phyloP scores from a whole-genome alignment of 202 grass and related monocot species.

The Carex arenaria region DNA sequence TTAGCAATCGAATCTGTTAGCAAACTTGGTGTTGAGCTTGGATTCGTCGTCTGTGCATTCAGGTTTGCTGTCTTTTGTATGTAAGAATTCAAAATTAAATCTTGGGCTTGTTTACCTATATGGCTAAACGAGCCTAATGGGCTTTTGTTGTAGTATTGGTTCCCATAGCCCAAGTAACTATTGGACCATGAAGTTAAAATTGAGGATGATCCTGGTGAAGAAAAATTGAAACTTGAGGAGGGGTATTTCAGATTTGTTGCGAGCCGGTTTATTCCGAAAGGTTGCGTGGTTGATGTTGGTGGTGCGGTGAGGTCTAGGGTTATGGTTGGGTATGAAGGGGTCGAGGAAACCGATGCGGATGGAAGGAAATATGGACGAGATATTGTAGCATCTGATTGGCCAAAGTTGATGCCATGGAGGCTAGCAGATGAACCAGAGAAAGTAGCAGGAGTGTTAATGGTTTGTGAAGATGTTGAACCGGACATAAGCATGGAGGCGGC shows the following conservation, averaged over 20 bases:
- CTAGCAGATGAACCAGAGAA: constrained; percentile 3
- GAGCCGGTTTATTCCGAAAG: constrained; percentile 8
- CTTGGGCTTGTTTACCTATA: constrained; percentile 20
- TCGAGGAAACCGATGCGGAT: constrained; percentile 28
- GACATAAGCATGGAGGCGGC: constrained; percentile 78
- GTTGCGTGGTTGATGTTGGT: constrained; percentile 68
- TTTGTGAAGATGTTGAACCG: constrained; percentile 33
- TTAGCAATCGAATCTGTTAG: constrained; percentile 76
- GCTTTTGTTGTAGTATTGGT: constrained; percentile 35
- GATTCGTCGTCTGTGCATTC: background rate
- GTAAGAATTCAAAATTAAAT: constrained; percentile 27
- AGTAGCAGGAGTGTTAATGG: constrained; percentile 9
- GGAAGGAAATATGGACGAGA: constrained; percentile 43
- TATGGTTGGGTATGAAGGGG: constrained; percentile 77
- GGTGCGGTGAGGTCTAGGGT: constrained; percentile 61
- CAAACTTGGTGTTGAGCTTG: constrained; percentile 1
- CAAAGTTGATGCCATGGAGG: constrained; percentile 34
- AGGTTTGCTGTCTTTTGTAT: constrained; percentile 29
- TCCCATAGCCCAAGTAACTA: constrained; percentile 44
- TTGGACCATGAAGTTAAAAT: constrained; percentile 42
- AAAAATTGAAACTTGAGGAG: constrained; percentile 63
- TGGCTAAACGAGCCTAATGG: constrained; percentile 27
- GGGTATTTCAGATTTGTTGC: constrained; percentile 38
- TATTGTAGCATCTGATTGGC: constrained; percentile 9
- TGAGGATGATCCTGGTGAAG: constrained; percentile 31